Evolutionary conservation across 805 yeast genomes (phyloP).

Genomic region (Cyberlindnera xishuangbannaensis): DNA sequence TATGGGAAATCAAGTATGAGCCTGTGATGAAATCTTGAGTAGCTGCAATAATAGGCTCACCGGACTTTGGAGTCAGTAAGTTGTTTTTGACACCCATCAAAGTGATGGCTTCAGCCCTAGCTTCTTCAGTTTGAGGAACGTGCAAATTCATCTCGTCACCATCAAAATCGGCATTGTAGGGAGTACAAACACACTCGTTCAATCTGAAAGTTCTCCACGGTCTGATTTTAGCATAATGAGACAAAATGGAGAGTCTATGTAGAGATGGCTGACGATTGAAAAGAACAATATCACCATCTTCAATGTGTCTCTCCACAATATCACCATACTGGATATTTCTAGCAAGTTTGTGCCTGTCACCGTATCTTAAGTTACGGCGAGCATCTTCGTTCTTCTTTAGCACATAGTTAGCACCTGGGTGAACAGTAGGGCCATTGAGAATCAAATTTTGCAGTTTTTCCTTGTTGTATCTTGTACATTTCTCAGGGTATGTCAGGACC

Average conservation of each 20-base stretch:
- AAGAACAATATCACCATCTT: constrained; percentile 93
- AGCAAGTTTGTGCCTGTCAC: constrained; percentile 76
- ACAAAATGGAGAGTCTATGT: constrained; percentile 87
- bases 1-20: constrained; percentile 84
- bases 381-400: constrained; percentile 77
- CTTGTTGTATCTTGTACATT: constrained; percentile 81
- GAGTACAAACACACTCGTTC: constrained; percentile 98
- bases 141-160: constrained; percentile 99
- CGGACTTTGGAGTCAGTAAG: constrained; percentile 91
- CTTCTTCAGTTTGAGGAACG: constrained; percentile 98
- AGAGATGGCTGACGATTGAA: constrained; percentile 98
- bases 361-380: constrained; percentile 83
- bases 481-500: constrained; percentile 92
- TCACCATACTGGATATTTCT: constrained; percentile 79
- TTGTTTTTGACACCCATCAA: constrained; percentile 97
- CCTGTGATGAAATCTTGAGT: constrained; percentile 99
- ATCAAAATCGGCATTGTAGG: constrained; percentile 98
- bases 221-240: constrained; percentile 92
- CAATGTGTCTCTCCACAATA: constrained; percentile 91
- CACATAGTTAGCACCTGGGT: constrained; percentile 96
- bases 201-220: constrained; percentile 98
- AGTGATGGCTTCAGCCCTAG: constrained; percentile 97
- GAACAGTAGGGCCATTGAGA: constrained; percentile 76
- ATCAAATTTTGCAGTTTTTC: constrained; percentile 70
- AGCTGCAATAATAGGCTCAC: constrained; percentile 99